Evolutionary conservation across 805 yeast genomes (phyloP).

Genomic region (Priceomyces haplophilus): DNA sequence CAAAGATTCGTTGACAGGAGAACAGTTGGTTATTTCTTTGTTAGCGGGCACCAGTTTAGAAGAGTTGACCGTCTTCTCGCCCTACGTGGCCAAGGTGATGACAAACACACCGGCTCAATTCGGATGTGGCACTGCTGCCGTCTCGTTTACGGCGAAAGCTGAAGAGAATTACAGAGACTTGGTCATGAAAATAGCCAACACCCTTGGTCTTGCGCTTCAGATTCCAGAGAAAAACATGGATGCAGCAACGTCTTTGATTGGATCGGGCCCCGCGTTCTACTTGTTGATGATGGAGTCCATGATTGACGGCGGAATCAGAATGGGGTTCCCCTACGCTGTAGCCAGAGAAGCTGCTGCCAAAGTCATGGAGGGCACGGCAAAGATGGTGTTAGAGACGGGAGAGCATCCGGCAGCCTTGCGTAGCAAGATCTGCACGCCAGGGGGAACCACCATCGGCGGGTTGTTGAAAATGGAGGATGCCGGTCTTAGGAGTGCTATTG

Average conservation of each 20-base stretch:
- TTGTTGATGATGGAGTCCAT: constrained; percentile 85
- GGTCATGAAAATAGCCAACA: constrained; percentile 52
- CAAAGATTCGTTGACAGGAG: constrained; percentile 43
- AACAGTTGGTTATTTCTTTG: constrained; percentile 68
- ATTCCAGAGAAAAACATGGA: constrained; percentile 93
- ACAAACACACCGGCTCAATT: constrained; percentile 94
- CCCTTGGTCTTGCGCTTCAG: constrained; percentile 65
- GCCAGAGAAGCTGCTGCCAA: constrained; percentile 88
- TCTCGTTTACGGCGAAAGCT: constrained; percentile 64
- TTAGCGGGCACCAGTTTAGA: constrained; percentile 91
- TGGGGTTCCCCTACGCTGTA: constrained; percentile 86
- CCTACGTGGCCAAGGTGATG: constrained; percentile 84
- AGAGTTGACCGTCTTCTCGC: constrained; percentile 53
- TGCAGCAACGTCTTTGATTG: constrained; percentile 91
- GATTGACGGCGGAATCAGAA: constrained; percentile 89
- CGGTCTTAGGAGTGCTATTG: constrained; percentile 82
- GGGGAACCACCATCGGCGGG: constrained; percentile 97
- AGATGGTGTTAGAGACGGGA: constrained; percentile 79
- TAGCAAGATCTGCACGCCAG: constrained; percentile 92
- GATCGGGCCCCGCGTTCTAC: constrained; percentile 96
- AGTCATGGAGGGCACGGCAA: constrained; percentile 90
- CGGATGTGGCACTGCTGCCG: constrained; percentile 92
- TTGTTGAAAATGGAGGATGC: constrained; percentile 87
- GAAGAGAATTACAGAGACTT: constrained; percentile 40
- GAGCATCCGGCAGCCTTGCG: constrained; percentile 87